These are phyloP conservation scores for Arthroderma sp. DNA, from an alignment of 2,329 filamentous ascomycete species.

Conservation along the genomic window DNA sequence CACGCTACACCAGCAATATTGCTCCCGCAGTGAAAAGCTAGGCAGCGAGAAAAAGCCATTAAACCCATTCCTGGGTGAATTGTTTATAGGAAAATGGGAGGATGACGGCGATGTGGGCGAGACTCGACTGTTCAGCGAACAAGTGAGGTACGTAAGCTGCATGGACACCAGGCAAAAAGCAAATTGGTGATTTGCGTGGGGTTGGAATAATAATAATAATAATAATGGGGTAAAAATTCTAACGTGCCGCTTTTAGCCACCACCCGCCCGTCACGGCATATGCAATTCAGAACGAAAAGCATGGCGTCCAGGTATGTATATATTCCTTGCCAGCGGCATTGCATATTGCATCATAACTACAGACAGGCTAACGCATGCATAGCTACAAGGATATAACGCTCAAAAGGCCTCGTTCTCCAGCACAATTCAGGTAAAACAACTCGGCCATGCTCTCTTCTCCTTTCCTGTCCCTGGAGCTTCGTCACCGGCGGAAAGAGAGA, in stretches of 20 bases:
- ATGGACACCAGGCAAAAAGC: not conserved
- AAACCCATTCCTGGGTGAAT: conserved; percentile 89
- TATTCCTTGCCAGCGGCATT: not conserved
- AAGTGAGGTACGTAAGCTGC: conserved; percentile 54
- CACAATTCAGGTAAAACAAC: conserved; percentile 90
- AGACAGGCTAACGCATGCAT: not conserved
- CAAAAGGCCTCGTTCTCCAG: conserved; percentile 91
- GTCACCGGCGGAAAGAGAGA: conserved; percentile 38
- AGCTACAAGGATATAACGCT: conserved; percentile 72
- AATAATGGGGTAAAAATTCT: not conserved
- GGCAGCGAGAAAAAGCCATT: conserved; percentile 96
- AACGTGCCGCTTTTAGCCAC: conserved; percentile 41
- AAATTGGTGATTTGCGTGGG: not conserved
- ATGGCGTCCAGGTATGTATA: conserved; percentile 50
- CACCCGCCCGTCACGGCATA: conserved; percentile 94
- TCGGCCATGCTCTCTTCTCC: conserved; percentile 74
- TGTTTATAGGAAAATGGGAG: conserved; percentile 85
- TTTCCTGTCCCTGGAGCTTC: conserved; percentile 44
- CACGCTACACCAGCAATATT: conserved; percentile 78
- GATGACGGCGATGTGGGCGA: conserved; percentile 56
- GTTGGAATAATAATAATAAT: not conserved
- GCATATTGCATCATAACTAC: not conserved
- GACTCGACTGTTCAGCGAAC: conserved; percentile 80
- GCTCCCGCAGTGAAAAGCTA: conserved; percentile 59
- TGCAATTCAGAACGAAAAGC: conserved; percentile 72